Percentiles rank a stretch among this genome's conserved stretches.
These are phyloP conservation scores for Drechslerella dactyloides DNA, from an alignment of 2,329 filamentous ascomycete genomes.

Conservation along the genomic window DNA sequence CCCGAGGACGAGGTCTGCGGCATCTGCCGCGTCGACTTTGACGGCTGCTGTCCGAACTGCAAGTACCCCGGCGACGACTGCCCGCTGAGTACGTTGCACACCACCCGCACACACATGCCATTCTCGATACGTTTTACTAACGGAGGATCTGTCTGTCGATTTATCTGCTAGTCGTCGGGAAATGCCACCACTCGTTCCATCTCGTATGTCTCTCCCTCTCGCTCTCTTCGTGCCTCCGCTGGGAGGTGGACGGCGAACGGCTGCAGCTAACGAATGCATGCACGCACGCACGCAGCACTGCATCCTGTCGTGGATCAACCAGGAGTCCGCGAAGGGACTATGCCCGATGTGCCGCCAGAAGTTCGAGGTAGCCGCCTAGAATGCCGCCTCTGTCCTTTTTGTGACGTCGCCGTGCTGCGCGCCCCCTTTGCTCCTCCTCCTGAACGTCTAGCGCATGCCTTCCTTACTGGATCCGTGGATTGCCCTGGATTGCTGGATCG, in stretches of 20 bases:
- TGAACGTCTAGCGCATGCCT: background rate
- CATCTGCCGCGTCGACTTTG: constrained; percentile 97
- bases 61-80: constrained; percentile 98
- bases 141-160: constrained; percentile 25
- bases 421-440: constrained; percentile 25
- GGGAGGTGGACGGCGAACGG: background rate
- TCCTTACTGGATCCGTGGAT: too few species aligned
- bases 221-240: constrained; percentile 10
- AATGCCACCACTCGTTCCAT: constrained; percentile 97
- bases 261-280: constrained; percentile 8
- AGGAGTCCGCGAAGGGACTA: constrained; percentile 88
- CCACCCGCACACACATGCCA: constrained; percentile 11
- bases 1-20: constrained; percentile 97
- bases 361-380: constrained; percentile 54
- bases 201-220: constrained; percentile 68
- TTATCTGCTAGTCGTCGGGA: constrained; percentile 75
- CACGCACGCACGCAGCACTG: constrained; percentile 74
- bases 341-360: constrained; percentile 97
- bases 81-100: constrained; percentile 71
- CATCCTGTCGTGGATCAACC: constrained; percentile 93
- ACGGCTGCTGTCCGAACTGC: constrained; percentile 96
- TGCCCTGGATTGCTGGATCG: too few species aligned
- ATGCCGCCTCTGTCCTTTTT: constrained; percentile 39
- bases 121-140: constrained; percentile 2
- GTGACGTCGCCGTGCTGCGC: constrained; percentile 32